Base-by-base conservation (phyloP, 2,329 filamentous ascomycete species). In the Pseudogymnoascus sp. region DNA sequence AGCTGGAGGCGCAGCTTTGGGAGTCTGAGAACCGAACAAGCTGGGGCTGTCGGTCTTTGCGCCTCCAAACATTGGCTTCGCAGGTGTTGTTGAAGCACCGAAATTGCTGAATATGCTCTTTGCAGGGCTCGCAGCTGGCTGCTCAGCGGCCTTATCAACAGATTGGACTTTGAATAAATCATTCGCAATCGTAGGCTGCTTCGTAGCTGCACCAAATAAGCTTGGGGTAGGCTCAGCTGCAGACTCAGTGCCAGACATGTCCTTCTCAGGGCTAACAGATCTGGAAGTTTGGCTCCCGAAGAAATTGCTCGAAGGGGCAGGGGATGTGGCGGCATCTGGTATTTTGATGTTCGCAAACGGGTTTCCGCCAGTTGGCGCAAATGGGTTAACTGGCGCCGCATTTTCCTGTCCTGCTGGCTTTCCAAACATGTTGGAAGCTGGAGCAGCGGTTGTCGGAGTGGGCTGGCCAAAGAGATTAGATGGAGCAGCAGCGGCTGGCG, bases 51-150 rank as follows among this genome's bases (percentile, higher is more conserved):
- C 28, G 23, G 9, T 28, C 41, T 28, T 28, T 18, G 15, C 23
- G n/a, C 13, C 23, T 48, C 41, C 41, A 48, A 48, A 48, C 41
- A 45, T 5, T 45, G 19, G 39, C 5, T 48, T 48, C 23, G 23
- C 41, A 28, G 41, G 41, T 45, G 39, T 45, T 48, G 41, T 48
- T 28, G 41, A 9, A 18, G 21, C 41, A 28, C 41, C 41, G n/a
- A 57, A 57, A 12, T 57, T 57, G 52, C 52, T 26, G 28, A 57
- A 57, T n/a, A 57, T 34, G 26, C 52, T 37, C 52, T 57, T 57
- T n/a, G 52, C 30, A 2, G 52, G 30, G 26, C 52, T 57, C 12
- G 52, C 3, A 37, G 52, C 23, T 48, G 13, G 41, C 41, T 48
- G 41, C 10, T 26, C 13, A 15, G 38, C 19, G 15, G 34, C 28